Evolutionary conservation across 176 grass and related monocot species (phyloP), one percentile per base, ranked within the genome.

Genomic region (Lolium multiflorum): DNA sequence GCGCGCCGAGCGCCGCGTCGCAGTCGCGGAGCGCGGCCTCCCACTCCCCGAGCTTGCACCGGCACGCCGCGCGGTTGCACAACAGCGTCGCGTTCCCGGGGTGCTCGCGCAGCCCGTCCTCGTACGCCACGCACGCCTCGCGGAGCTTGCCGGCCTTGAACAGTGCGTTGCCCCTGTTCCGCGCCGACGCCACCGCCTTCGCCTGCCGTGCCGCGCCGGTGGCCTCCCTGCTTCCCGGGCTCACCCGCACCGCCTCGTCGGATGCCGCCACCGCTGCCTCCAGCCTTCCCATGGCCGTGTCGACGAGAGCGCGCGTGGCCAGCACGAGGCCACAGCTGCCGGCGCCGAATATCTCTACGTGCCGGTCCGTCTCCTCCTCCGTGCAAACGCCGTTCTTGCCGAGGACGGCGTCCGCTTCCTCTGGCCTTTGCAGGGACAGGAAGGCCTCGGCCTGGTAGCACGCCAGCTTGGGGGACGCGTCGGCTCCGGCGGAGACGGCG

Each of bases 21-120:
- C 48, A 76, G 25, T 76, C 73, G 4, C 24, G 73, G 49, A 76
- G 73, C 21, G 25, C 73, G 25, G 24, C 73, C 25, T 54, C 73
- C 73, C 48, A 54, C 72, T 54, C 49, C 15, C 49, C 73, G 24
- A 76, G 49, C 24, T 54, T 76, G 22, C 49, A 76, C 25, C 73
- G 14, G 49, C 73, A 76, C 24, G 73, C 73, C 73, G 72, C 72
- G 2, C 46, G 72, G 47, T 75, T 75, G 72, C 72, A 75, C 44
- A 75, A 13, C 72, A 75, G 72, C 47, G 72, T 75, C 47, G 72
- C 72, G 72, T 75, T 75, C 18, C 47, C 46, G 13, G 72, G 47
- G 3, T 72, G 69, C 20, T 72, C 41, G 4, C 69, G 69, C 72
- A 75, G 21, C 44, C 72, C 72, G 7, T 75, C 21, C 47, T 75